Evolutionary conservation across 1,139 yeast species (phyloP).

Genomic region (Candida labiduridarum): DNA sequence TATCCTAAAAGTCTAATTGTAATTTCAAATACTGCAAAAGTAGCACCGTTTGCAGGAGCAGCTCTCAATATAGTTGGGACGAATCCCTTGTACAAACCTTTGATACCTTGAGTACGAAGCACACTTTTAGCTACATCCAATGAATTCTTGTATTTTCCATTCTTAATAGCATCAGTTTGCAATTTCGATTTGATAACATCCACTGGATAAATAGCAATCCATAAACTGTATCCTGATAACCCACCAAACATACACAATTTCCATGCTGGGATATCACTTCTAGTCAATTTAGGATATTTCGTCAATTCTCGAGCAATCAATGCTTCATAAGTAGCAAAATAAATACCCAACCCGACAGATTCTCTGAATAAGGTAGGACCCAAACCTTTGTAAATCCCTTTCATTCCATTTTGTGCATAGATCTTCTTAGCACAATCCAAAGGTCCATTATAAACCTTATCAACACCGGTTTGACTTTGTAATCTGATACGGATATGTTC

Average conservation of each 20-base stretch:
- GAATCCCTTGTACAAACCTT: constrained; percentile 86
- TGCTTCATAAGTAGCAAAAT: constrained; percentile 88
- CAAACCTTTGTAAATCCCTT: constrained; percentile 75
- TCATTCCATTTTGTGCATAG: constrained; percentile 52
- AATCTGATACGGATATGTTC: constrained; percentile 90
- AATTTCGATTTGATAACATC: constrained; percentile 85
- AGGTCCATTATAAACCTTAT: constrained; percentile 67
- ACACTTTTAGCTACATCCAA: constrained; percentile 58
- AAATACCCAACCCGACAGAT: constrained; percentile 83
- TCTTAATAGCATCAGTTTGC: constrained; percentile 73
- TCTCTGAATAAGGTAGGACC: constrained; percentile 82
- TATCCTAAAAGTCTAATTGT: constrained; percentile 61
- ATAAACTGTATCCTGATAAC: constrained; percentile 80
- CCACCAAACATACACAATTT: constrained; percentile 83
- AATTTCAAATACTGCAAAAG: constrained; percentile 87
- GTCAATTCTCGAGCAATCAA: constrained; percentile 66
- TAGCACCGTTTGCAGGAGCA: constrained; percentile 96
- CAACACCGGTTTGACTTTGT: constrained; percentile 72
- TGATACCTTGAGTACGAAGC: constrained; percentile 57
- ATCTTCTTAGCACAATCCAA: constrained; percentile 72
- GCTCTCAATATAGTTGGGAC: constrained; percentile 90
- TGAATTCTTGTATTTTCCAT: constrained; percentile 52
- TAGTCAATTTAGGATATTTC: constrained; percentile 33
- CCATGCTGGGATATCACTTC: constrained; percentile 82
- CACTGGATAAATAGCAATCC: constrained; percentile 80